Conservation (phyloP, 345 rosid genomes). For the Eutrema japonicum region DNA sequence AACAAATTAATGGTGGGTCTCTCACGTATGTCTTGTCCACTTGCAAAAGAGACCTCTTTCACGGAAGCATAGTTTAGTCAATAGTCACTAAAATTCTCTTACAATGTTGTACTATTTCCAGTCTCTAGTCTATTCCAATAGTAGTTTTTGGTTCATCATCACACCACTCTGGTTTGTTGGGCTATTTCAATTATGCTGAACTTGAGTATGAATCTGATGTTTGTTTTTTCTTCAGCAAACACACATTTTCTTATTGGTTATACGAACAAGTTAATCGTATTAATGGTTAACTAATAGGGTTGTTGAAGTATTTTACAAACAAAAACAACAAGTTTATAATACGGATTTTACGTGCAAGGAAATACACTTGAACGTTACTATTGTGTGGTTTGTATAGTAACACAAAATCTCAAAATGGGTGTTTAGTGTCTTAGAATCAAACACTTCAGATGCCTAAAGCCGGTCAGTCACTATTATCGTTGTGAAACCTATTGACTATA, state of each 20-base stretch:
- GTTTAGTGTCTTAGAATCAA: not conserved
- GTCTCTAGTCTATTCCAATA: not conserved
- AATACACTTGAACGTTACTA: not conserved
- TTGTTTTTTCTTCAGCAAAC: not conserved
- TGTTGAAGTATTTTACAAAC: not conserved
- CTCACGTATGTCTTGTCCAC: slow-evolving; percentile 27
- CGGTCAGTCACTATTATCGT: not conserved
- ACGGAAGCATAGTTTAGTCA: slow-evolving; percentile 34
- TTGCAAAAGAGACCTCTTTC: slow-evolving; percentile 38
- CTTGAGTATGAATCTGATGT: slow-evolving; percentile 11
- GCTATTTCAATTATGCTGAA: not conserved
- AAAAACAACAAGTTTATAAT: not conserved
- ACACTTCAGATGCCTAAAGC: not conserved
- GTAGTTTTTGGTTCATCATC: not conserved
- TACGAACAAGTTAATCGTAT: not conserved
- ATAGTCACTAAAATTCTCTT: slow-evolving; percentile 32
- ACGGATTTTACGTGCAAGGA: not conserved
- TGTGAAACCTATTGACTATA: not conserved
- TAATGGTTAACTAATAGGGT: no score
- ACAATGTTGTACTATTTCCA: not conserved
- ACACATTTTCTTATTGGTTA: not conserved
- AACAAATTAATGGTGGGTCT: slow-evolving; percentile 27
- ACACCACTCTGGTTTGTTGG: not conserved
- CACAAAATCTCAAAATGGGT: not conserved
- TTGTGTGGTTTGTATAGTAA: not conserved